Evolutionary conservation across 768 basidiomycete species (phyloP), one percentile per base, ranked within the genome.

Genomic region (Crassisporium funariophilum): DNA sequence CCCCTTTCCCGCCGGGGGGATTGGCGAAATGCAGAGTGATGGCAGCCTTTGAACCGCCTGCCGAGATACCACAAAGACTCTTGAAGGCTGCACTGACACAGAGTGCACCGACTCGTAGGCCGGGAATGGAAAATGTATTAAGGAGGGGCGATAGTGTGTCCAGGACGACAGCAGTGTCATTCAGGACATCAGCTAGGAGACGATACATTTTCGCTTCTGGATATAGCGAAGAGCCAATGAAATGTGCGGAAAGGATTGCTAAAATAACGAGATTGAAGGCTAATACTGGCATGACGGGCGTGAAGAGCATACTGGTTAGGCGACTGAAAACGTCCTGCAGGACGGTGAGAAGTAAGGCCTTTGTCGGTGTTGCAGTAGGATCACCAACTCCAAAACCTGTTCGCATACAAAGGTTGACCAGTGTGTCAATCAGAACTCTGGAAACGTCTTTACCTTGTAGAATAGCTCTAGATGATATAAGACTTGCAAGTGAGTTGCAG

Each of bases 141-240:
- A 86, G 69, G 5, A 78, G 56, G 2, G 86, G 85, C 0, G 84
- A 82, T 6, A 85, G 50, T 1, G 78, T 77, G 46, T 86, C 84
- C 15, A 84, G 65, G 5, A 84, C 67, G 27, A 82, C 74, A 3
- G 83, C 74, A 0, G 71, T 63, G 49, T 87, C 84, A 49, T 86
- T 86, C 50, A 84, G 66, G 11, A 86, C 69, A 54, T 88, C 85
- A 0, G 84, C 86, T 19, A 84, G 69, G 39, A 85, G 69, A 11
- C 85, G 78, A 52, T 84, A 88, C 0, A 73, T 81, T 61, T 87
- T 88, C 1, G 83, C 82, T 65, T 88, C 85, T 4, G 86, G 82
- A 23, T 75, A 80, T 3, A 88, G 74, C 0, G 78, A 81, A 0
- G 84, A 80, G 2, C 86, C 84, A 15, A 86, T 65, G 33, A 73